A percentile compares a stretch with the other conserved stretches of the same genome.
Conservation (phyloP, 225 moss, liverwort and hornwort genomes). For the Climacium dendroides region DNA sequence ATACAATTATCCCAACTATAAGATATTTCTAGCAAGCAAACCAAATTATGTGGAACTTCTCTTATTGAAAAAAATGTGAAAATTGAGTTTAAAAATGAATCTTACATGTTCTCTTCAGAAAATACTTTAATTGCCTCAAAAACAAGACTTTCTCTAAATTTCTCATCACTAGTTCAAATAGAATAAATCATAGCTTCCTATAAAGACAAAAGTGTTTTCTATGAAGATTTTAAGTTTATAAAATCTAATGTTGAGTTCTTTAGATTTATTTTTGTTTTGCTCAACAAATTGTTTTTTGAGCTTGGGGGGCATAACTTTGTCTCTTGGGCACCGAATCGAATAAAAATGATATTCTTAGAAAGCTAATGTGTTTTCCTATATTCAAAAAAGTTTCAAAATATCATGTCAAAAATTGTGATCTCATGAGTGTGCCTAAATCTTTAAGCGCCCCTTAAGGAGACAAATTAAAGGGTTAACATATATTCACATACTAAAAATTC, state of each 20-base stretch:
- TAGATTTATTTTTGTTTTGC: neutral
- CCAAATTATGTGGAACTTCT: neutral
- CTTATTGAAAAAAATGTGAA: neutral
- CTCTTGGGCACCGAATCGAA: rapidly evolving
- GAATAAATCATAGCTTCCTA: neutral
- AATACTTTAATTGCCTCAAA: rapidly evolving
- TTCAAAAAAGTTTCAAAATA: neutral
- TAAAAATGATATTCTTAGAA: rapidly evolving
- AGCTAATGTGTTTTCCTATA: neutral
- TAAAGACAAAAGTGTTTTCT: neutral
- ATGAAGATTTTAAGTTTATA: too few species aligned
- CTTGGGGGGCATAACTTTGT: too few species aligned
- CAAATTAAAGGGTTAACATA: neutral
- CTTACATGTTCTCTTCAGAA: too few species aligned
- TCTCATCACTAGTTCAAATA: neutral
- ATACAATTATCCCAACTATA: rapidly evolving
- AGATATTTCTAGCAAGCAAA: neutral
- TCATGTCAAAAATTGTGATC: neutral
- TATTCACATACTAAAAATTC: neutral
- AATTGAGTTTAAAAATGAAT: neutral
- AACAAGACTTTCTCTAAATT: neutral
- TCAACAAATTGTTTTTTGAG: neutral
- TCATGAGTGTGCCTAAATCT: neutral
- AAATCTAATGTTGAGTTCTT: neutral
- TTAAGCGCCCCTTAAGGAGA: rapidly evolving